Conservation (phyloP, 805 yeast species). For the Starmerella sp. region DNA sequence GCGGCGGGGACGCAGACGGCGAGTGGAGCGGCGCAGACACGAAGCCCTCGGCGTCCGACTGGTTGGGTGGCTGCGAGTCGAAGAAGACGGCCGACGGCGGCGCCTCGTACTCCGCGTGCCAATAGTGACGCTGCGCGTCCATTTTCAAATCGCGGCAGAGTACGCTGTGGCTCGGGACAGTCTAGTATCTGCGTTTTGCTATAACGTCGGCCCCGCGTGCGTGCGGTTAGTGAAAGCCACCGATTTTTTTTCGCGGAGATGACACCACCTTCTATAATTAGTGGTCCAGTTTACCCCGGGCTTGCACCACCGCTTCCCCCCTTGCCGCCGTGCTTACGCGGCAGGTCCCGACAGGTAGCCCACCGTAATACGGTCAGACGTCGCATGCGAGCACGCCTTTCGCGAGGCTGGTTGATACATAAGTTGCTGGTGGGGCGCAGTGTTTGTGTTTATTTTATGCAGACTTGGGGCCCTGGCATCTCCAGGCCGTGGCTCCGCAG, state of each 20-base stretch:
- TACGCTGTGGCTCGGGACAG: background rate
- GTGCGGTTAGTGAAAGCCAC: background rate
- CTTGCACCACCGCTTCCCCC: background rate
- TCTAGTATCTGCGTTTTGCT: background rate
- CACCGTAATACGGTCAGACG: background rate
- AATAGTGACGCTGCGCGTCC: background rate
- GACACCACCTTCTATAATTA: constrained; percentile 1
- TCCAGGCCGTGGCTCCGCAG: too few species aligned
- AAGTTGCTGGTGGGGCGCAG: too few species aligned
- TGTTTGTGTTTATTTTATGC: too few species aligned
- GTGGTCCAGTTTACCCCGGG: background rate
- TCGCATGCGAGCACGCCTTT: too few species aligned
- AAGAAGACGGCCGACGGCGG: background rate
- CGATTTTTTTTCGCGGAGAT: background rate
- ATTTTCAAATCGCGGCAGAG: background rate
- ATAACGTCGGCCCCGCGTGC: background rate
- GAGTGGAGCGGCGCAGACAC: constrained; percentile 1
- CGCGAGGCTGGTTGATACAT: too few species aligned
- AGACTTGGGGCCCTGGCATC: too few species aligned
- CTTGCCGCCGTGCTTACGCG: constrained; percentile 4
- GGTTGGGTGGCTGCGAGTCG: background rate
- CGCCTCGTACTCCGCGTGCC: constrained; percentile 1
- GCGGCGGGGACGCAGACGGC: background rate
- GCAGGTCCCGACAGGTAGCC: background rate
- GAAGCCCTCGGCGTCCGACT: background rate